Conservation (phyloP, 176 grass and related monocot genomes). For the Guadua angustifolia region DNA sequence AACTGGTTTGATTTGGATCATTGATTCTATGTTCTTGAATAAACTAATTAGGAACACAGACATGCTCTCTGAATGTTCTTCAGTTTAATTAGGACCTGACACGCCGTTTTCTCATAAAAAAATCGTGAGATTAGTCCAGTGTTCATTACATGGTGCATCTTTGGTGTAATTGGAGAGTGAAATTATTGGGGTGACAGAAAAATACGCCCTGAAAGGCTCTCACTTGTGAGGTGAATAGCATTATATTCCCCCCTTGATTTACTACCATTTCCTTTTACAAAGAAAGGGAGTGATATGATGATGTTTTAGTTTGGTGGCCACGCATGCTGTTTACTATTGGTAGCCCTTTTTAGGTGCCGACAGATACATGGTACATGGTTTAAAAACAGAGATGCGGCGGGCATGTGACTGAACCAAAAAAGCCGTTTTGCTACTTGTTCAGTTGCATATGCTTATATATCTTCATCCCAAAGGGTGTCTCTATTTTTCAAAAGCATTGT, state of each 20-base stretch:
- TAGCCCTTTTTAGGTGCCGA: not conserved
- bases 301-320: not conserved
- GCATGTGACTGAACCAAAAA: not conserved
- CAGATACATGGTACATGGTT: not conserved
- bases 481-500: too few species aligned
- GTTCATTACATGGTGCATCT: not conserved
- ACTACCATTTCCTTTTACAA: not conserved
- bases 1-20: not conserved
- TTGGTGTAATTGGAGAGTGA: not conserved
- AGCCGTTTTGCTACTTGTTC: not conserved
- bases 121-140: not conserved
- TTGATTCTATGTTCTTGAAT: not conserved
- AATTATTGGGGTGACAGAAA: not conserved
- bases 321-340: not conserved
- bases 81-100: not conserved
- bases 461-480: too few species aligned
- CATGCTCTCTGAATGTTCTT: not conserved
- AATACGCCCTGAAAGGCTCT: not conserved
- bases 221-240: too few species aligned
- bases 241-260: too few species aligned
- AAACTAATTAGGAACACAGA: not conserved
- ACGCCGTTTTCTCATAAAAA: not conserved
- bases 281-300: not conserved
- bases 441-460: not conserved
- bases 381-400: not conserved